Evolutionary conservation across 768 basidiomycete genomes (phyloP), one percentile per base, ranked within the genome.

Genomic region (Tylopilus balloui): DNA sequence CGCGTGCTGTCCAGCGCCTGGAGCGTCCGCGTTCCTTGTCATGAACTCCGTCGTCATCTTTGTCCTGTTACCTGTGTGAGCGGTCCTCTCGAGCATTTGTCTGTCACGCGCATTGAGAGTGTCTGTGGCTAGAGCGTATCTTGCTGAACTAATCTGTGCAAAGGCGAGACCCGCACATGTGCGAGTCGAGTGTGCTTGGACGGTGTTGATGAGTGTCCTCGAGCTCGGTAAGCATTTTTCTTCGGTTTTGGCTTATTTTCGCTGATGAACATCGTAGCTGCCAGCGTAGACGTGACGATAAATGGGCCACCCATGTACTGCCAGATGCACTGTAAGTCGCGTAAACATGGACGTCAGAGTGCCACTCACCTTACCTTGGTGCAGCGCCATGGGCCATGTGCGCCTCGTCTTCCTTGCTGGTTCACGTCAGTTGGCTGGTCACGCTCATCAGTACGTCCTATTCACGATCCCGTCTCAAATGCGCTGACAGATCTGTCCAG

Each of bases 181-280:
- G 31, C 58, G 71, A 42, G 62, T 78, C 24, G 85, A 87, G 59
- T 83, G 79, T 54, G 57, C 52, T 15, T 86, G 83, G 82, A 73
- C 78, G 7, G 72, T 66, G 7, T 49, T 77, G 10, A 61, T 80
- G 53, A 73, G 75, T 50, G 44, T 73, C 6, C 60, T 81, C 27
- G 77, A 84, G 47, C 68, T 80, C 29, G 76, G 83, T 80, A 50
- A 51, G 74, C 57, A 28, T n/a, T 47, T 23, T 28, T 6, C 17
- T 23, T 17, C 1, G 1, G 2, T 7, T 39, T 31, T 20, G 36
- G 21, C 20, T 14, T 11, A 2, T n/a, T 37, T 20, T 25, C 8
- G 44, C 25, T 55, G 28, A 45, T 12, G 40, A 11, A 23, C 47
- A 4, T 34, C 39, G 15, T 45, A 83, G 83, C 75, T 42, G 72